Evolutionary conservation across 1,139 yeast genomes (phyloP).

Genomic region (Yamadazyma mexicana): DNA sequence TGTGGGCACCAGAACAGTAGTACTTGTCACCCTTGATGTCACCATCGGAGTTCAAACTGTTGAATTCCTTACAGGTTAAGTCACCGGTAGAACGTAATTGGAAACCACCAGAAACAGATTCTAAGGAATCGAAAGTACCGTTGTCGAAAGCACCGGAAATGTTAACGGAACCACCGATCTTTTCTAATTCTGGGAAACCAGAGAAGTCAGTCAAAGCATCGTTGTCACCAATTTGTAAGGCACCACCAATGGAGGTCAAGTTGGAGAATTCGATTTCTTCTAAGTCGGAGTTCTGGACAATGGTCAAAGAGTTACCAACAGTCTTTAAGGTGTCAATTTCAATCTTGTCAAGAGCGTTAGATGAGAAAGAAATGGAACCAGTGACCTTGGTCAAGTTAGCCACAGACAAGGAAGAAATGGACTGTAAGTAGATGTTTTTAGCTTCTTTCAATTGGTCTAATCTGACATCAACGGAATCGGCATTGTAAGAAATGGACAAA

Average conservation of each 20-base stretch:
- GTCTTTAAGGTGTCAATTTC: constrained; percentile 54
- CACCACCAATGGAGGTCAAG: constrained; percentile 80
- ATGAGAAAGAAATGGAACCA: constrained; percentile 77
- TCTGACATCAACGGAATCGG: constrained; percentile 65
- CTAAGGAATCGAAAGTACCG: constrained; percentile 71
- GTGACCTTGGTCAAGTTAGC: constrained; percentile 68
- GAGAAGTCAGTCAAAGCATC: constrained; percentile 60
- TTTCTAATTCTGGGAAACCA: constrained; percentile 71
- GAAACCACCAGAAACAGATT: constrained; percentile 90
- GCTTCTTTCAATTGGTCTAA: constrained; percentile 79
- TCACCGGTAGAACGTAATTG: constrained; percentile 71
- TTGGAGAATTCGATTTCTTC: constrained; percentile 67
- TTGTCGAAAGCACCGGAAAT: constrained; percentile 77
- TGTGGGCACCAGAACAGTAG: constrained; percentile 72
- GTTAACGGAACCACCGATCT: constrained; percentile 86
- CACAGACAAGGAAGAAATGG: constrained; percentile 70
- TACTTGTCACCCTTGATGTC: constrained; percentile 87
- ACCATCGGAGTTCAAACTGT: constrained; percentile 65
- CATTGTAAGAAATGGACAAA: constrained; percentile 81
- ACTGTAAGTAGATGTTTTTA: constrained; percentile 80
- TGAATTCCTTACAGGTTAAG: constrained; percentile 78
- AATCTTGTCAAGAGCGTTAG: constrained; percentile 59
- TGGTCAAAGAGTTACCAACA: constrained; percentile 80
- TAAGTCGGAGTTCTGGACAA: constrained; percentile 72
- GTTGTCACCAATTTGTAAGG: constrained; percentile 85